phyloP scores from a whole-genome alignment of 2,329 filamentous ascomycete species.

The Colletotrichum sp. region DNA sequence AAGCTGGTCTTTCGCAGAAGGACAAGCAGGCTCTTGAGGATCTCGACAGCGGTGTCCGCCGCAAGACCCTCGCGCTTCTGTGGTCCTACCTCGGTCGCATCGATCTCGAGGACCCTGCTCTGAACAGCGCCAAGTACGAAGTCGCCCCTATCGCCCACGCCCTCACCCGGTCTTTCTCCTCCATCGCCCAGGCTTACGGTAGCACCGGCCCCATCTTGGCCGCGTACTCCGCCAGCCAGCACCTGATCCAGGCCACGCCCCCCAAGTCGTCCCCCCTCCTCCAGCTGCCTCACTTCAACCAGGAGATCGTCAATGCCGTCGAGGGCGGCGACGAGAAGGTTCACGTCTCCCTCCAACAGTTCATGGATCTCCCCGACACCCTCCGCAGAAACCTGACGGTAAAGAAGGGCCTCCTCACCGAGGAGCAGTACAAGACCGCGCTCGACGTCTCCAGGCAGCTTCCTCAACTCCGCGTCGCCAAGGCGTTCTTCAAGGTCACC shows the following conservation, averaged over 20 bases:
- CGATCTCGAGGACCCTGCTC: constrained; percentile 77
- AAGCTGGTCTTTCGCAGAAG: constrained; percentile 70
- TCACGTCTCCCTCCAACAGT: constrained; percentile 82
- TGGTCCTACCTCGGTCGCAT: constrained; percentile 95
- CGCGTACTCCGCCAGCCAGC: constrained; percentile 83
- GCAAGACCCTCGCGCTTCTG: constrained; percentile 87
- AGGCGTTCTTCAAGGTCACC: constrained; percentile 97
- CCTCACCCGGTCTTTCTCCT: constrained; percentile 84
- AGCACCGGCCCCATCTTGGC: constrained; percentile 82
- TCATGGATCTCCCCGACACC: constrained; percentile 82
- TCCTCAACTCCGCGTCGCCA: constrained; percentile 82
- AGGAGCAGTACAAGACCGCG: constrained; percentile 77
- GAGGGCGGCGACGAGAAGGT: constrained; percentile 74
- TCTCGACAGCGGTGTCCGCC: constrained; percentile 77
- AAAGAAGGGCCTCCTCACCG: constrained; percentile 72
- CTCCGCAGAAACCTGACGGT: constrained; percentile 76
- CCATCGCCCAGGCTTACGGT: constrained; percentile 87
- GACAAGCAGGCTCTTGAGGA: constrained; percentile 80
- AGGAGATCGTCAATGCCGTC: constrained; percentile 67
- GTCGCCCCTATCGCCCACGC: constrained; percentile 85
- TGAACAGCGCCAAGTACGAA: constrained; percentile 88
- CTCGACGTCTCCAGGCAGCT: constrained; percentile 82
- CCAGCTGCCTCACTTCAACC: constrained; percentile 87
- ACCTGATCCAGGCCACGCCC: constrained; percentile 86
- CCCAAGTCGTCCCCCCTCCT: constrained; percentile 86